Conservation (phyloP, 495 filamentous ascomycete species). For the Penicillium atrosanguineum region DNA sequence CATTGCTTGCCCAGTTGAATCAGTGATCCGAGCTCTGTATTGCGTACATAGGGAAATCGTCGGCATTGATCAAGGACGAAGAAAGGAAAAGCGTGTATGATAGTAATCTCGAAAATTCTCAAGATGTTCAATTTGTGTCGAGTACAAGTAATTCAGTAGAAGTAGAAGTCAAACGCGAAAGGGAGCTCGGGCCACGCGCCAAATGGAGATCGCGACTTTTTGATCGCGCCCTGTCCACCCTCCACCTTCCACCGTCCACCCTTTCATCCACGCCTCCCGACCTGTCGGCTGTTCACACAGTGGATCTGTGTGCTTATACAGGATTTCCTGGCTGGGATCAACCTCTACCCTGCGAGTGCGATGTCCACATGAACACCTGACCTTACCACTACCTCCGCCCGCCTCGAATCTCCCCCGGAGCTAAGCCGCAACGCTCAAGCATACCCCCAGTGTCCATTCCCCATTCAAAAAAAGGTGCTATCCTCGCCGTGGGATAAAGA, state of each 20-base stretch:
- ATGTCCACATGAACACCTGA: constrained; percentile 25
- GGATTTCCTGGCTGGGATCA: background rate
- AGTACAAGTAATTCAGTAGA: background rate
- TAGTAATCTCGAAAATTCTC: background rate
- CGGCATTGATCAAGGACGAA: constrained; percentile 4
- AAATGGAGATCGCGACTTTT: constrained; percentile 46
- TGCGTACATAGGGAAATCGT: constrained; percentile 17
- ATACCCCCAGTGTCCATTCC: background rate
- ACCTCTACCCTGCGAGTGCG: constrained; percentile 20
- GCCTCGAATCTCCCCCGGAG: background rate
- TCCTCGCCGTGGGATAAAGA: background rate
- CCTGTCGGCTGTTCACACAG: background rate
- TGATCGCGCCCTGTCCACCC: constrained; percentile 26
- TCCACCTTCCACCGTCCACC: constrained; percentile 19
- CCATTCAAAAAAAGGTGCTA: background rate
- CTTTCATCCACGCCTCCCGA: constrained; percentile 7
- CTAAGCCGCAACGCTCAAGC: background rate
- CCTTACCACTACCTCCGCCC: background rate
- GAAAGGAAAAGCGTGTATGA: constrained; percentile 8
- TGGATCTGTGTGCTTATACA: background rate
- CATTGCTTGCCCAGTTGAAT: constrained; percentile 1
- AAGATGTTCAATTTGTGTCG: background rate
- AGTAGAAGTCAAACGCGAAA: constrained; percentile 17
- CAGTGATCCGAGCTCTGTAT: constrained; percentile 5
- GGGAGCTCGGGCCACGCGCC: constrained; percentile 42